These are phyloP conservation scores for Neonectria faginata DNA, from an alignment of 2,329 filamentous ascomycete species.

Conservation along the genomic window DNA sequence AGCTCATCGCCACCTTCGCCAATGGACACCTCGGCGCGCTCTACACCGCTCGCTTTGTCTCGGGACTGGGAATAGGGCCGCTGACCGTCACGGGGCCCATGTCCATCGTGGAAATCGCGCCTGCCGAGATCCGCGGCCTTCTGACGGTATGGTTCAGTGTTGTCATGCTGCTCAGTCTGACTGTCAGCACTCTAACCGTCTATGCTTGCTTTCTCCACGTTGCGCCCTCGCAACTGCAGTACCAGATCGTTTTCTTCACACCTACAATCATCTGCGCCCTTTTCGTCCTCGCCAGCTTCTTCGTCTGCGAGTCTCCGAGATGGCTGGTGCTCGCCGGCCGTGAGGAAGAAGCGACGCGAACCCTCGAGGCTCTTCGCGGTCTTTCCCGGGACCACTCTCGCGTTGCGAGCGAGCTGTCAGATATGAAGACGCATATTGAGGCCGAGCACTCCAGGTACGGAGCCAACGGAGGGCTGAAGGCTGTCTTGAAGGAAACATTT, in stretches of 20 bases:
- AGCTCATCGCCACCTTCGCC: constrained; percentile 49
- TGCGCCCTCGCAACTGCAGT: constrained; percentile 37
- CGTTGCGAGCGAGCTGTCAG: constrained; percentile 42
- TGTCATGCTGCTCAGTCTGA: constrained; percentile 51
- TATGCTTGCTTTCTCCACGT: constrained; percentile 47
- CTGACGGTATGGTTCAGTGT: constrained; percentile 53
- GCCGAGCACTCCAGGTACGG: constrained; percentile 24
- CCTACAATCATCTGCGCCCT: constrained; percentile 44
- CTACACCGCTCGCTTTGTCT: constrained; percentile 53
- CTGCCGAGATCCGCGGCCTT: constrained; percentile 54
- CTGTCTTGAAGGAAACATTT: constrained; percentile 53
- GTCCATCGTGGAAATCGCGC: constrained; percentile 55
- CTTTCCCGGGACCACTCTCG: constrained; percentile 43
- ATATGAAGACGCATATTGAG: constrained; percentile 47
- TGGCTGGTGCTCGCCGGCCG: constrained; percentile 51
- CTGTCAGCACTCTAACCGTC: constrained; percentile 48
- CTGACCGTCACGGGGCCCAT: constrained; percentile 53
- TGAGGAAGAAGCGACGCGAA: constrained; percentile 41
- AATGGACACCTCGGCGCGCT: constrained; percentile 45
- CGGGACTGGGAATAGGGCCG: constrained; percentile 53
- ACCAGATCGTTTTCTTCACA: constrained; percentile 44
- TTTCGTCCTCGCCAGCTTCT: constrained; percentile 46
- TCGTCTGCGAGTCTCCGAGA: constrained; percentile 52
- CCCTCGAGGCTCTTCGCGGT: constrained; percentile 42
- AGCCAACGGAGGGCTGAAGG: constrained; percentile 32